Evolutionary conservation across 2,329 filamentous ascomycete species (phyloP), one percentile per base, ranked within the genome.

Genomic region (Rhynchosporium graminicola): DNA sequence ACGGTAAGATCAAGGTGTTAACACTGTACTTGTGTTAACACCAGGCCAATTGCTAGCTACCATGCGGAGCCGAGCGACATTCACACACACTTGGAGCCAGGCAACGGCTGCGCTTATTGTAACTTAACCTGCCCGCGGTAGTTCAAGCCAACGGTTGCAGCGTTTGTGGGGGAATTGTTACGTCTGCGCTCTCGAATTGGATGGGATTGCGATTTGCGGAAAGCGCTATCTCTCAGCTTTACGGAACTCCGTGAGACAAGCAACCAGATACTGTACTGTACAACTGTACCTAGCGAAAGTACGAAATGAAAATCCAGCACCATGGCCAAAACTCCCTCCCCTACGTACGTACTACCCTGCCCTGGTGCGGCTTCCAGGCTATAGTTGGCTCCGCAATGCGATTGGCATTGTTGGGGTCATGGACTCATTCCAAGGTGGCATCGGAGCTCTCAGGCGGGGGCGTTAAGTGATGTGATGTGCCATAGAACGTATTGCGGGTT

Each of bases 341-440:
- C 33, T 36, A 10, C 9, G 33, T 36, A 10, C 9, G 33, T 20
- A 20, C 20, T 20, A 20, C 20, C 63, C 60, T 62, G 59, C 45
- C 56, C 59, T 62, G 63, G 57, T 33, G 60, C 60, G 52, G 63
- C 63, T 60, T 54, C 48, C 31, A 50, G 20, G 45, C 36, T 20
- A 26, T 31, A 28, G 43, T 45, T 28, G 56, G 52, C 55, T 15
- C 46, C 13, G 33, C 43, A 36, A 36, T 36, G 9, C 33, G 9
- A 36, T 36, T 20, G 20, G 20, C 20, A 20, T 20, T 20, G 20
- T 20, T 10, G 33, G 33, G 9, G 5, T 36, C 40, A 12, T 20
- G n/a, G 51, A 36, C 12, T 20, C n/a, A 54, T 29, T 20, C 20
- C 20, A 20, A 20, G 51, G 51, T 54, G 51, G 51, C 51, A 54